Conservation (phyloP, 2,329 filamentous ascomycete species). For the Neonectria neomacrospora region DNA sequence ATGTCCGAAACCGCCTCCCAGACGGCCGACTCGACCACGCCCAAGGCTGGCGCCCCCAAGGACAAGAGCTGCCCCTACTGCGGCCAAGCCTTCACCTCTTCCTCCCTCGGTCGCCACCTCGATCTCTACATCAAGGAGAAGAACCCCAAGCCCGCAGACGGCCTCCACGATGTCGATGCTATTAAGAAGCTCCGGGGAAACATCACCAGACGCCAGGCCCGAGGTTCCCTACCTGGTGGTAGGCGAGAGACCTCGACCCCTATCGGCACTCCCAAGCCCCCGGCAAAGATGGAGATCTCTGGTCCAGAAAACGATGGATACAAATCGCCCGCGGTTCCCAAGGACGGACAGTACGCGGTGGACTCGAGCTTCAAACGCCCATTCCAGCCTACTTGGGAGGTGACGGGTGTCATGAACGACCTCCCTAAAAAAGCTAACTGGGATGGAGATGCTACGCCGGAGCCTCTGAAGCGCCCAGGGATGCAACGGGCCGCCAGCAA, state of each 20-base stretch:
- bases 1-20: slow-evolving; percentile 50
- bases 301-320: slow-evolving; percentile 53
- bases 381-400: slow-evolving; percentile 75
- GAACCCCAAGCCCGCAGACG: slow-evolving; percentile 88
- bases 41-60: slow-evolving; percentile 68
- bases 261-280: slow-evolving; percentile 59
- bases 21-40: slow-evolving; percentile 53
- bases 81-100: slow-evolving; percentile 89
- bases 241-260: slow-evolving; percentile 71
- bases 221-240: slow-evolving; percentile 67
- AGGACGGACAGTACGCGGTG: slow-evolving; percentile 55
- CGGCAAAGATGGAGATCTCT: slow-evolving; percentile 53
- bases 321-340: slow-evolving; percentile 54
- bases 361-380: slow-evolving; percentile 60
- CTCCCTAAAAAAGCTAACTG: slow-evolving; percentile 60
- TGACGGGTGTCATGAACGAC: slow-evolving; percentile 82
- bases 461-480: slow-evolving; percentile 50
- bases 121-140: slow-evolving; percentile 94
- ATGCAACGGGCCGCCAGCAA: slow-evolving; percentile 60
- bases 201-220: slow-evolving; percentile 87
- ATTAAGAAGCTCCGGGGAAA: slow-evolving; percentile 84
- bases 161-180: slow-evolving; percentile 88
- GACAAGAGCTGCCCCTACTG: slow-evolving; percentile 92
- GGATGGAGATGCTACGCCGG: slow-evolving; percentile 50
- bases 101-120: slow-evolving; percentile 90